Evolutionary conservation across 1,139 yeast genomes (phyloP).

Genomic region (Yamadazyma atmosphaerica): DNA sequence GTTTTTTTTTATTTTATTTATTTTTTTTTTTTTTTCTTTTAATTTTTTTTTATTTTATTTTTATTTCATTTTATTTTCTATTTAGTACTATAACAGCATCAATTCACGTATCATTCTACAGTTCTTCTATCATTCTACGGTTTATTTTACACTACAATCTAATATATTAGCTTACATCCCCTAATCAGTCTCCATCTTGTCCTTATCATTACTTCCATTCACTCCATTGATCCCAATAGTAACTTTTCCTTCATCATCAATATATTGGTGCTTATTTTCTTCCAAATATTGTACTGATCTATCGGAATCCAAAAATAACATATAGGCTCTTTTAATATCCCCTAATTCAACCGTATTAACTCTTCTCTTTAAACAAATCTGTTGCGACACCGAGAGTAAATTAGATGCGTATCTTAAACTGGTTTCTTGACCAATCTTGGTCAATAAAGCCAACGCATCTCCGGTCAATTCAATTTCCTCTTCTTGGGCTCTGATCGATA

Average conservation of each 20-base stretch:
- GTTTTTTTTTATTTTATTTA: too few relatives aligned
- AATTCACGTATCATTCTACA: too few relatives aligned
- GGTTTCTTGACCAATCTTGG: conserved; percentile 92
- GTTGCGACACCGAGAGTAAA: conserved; percentile 84
- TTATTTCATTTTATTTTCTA: too few relatives aligned
- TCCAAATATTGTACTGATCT: conserved; percentile 82
- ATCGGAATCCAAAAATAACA: conserved; percentile 82
- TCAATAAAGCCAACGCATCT: conserved; percentile 85
- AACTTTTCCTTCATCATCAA: conserved; percentile 71
- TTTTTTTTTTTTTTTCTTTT: too few relatives aligned
- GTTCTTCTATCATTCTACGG: too few relatives aligned
- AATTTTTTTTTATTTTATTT: too few relatives aligned
- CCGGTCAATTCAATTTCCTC: conserved; percentile 86
- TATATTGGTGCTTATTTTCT: conserved; percentile 65
- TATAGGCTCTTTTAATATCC: conserved; percentile 86
- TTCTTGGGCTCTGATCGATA: conserved; percentile 90
- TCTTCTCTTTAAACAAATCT: conserved; percentile 82
- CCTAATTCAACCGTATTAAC: conserved; percentile 67
- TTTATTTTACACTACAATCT: too few relatives aligned
- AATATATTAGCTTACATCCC: background rate
- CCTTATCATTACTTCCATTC: conserved; percentile 14
- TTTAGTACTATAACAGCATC: too few relatives aligned
- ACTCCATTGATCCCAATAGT: conserved; percentile 37
- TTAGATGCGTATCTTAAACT: conserved; percentile 92
- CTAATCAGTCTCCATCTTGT: conserved; percentile 53